Evolutionary conservation across 108 stramenopile genomes (phyloP).

Genomic region (Nitzschia putrida): DNA sequence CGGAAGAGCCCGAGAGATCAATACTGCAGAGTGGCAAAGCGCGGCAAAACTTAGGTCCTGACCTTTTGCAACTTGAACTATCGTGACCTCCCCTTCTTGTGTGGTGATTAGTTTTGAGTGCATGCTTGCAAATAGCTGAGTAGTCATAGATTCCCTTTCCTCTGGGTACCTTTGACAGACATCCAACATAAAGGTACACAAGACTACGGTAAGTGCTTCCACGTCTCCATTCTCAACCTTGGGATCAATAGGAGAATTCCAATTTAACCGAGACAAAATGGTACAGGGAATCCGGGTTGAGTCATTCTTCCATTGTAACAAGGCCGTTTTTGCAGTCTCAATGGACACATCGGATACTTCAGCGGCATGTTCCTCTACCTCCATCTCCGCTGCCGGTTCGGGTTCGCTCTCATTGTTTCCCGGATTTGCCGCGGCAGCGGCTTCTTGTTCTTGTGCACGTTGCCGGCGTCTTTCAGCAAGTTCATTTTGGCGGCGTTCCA

Average conservation of each 20-base stretch:
- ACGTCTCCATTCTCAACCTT: conserved; percentile 48
- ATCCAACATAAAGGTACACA: conserved; percentile 73
- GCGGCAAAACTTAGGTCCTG: conserved; percentile 36
- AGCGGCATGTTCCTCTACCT: conserved; percentile 7
- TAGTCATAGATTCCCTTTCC: conserved; percentile 43
- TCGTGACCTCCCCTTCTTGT: conserved; percentile 1
- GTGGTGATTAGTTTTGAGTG: conserved; percentile 26
- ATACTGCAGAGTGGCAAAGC: conserved; percentile 67
- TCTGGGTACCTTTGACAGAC: conserved; percentile 55
- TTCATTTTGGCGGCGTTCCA: conserved; percentile 39
- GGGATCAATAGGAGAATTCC: neutral
- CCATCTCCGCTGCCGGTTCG: conserved; percentile 16
- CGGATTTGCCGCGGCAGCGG: conserved; percentile 2
- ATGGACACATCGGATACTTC: conserved; percentile 16
- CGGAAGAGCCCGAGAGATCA: conserved; percentile 71
- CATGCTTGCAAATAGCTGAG: conserved; percentile 43
- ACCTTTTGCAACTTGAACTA: conserved; percentile 17
- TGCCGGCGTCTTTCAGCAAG: conserved; percentile 32
- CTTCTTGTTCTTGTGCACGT: conserved; percentile 9
- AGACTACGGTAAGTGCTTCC: conserved; percentile 70
- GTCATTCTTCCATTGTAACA: conserved; percentile 28
- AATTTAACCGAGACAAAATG: conserved; percentile 9
- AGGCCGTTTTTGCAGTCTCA: conserved; percentile 5
- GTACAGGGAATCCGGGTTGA: conserved; percentile 13
- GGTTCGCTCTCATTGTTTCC: neutral